Base-by-base conservation (phyloP, 1,284 basidiomycete species). In the Ceratobasidium sp. region DNA sequence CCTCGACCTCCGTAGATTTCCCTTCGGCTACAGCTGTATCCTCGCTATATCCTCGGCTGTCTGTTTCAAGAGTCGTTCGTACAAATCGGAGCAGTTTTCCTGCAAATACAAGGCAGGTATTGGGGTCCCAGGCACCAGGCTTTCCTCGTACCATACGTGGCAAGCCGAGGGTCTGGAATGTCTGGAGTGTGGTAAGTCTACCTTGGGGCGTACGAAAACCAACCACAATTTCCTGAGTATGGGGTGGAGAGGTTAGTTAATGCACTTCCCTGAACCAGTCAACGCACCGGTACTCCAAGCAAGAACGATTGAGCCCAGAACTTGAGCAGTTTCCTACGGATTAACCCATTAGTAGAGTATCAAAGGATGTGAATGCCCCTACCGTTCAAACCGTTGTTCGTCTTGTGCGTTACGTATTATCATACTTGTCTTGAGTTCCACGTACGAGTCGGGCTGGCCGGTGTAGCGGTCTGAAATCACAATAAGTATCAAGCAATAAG, bases 241-340 rank as follows among this genome's bases (percentile, higher is more conserved):
- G n/a, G 6, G n/a, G 28, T 3, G 33, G 26, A 15, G 37, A 35
- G 11, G 63, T 73, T 23, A 76, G 7, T 13, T 49, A 76, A 23
- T 10, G 7, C 56, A 61, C 3, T 13, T 35, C 56, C 33, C 56
- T 60, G 64, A 28, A 66, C n/a, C 28, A 45, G 26, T 6, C 53
- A 20, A 85, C 92, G 80, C 81, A 96, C 94, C 15, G 94, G 94
- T 26, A 98, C 92, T 56, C 96, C 96, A 53, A 98, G 88, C 23
- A 98, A 87, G 84, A 95, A 98, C 1, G 95, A 97, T 82, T 99
- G 97, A 77, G 97, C 92, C 88, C 97, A 99, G 85, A 97, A 96
- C 82, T 97, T 97, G 75, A 99, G 89, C 60, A 98, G 85, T 82
- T 98, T 98, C 82, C 92, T 92, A 47, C n/a, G 80, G 77, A 81